Conservation (phyloP, 306 rosid species). For the Fragaria iinumae region DNA sequence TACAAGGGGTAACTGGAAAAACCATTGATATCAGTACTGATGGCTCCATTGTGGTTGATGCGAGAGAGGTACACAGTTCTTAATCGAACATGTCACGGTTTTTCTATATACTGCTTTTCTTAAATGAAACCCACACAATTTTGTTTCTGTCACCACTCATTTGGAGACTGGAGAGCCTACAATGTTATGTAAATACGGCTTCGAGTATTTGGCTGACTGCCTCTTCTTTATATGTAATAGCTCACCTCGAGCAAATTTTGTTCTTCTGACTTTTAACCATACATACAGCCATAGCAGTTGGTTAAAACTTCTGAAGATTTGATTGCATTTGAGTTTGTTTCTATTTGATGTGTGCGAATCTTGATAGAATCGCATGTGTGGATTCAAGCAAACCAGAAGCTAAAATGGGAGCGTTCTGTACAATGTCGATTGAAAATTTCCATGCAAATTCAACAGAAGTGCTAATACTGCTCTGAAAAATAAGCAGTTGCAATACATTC, state of each 20-base stretch:
- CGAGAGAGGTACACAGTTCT: not conserved
- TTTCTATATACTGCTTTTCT: not conserved
- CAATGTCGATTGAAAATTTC: no score
- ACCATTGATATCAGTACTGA: constrained; percentile 8
- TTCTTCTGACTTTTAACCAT: not conserved
- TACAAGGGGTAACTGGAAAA: not conserved
- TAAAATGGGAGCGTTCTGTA: no score
- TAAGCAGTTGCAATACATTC: not conserved
- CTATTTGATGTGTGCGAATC: not conserved
- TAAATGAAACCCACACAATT: not conserved
- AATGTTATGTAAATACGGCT: constrained; percentile 10
- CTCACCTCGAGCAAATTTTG: not conserved
- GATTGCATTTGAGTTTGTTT: not conserved
- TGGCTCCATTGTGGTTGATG: constrained; percentile 17
- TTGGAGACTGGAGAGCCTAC: not conserved
- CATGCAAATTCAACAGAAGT: not conserved
- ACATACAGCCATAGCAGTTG: not conserved
- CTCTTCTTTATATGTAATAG: not conserved
- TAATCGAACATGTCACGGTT: not conserved
- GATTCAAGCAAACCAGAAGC: not conserved
- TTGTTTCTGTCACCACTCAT: not conserved
- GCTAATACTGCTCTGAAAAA: no score
- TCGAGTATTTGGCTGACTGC: not conserved
- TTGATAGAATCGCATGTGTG: not conserved
- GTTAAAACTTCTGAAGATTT: not conserved